These are phyloP conservation scores for Malassezia caprae DNA, from an alignment of 1,284 basidiomycete species.

Conservation along the genomic window DNA sequence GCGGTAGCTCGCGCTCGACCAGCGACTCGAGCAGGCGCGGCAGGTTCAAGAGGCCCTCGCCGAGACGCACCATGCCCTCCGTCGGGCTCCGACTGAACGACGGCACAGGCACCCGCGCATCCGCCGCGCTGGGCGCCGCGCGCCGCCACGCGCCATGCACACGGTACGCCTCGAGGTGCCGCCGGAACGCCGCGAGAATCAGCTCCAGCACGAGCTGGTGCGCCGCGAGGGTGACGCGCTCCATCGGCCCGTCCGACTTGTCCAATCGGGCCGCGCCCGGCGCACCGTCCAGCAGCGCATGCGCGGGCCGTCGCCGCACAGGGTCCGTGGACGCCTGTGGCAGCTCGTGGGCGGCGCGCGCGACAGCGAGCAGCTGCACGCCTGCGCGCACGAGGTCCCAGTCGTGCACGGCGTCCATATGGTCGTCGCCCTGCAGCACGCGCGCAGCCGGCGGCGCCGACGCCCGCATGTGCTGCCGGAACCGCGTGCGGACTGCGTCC, in stretches of 20 bases:
- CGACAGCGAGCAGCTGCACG: slow-evolving; percentile 2
- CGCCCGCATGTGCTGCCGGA: neutral
- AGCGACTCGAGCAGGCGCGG: slow-evolving; percentile 88
- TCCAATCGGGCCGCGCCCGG: neutral
- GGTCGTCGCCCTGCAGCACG: neutral
- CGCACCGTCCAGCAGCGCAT: neutral
- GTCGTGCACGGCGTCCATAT: slow-evolving; percentile 12
- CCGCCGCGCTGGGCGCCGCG: neutral
- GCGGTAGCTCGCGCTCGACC: slow-evolving; percentile 74
- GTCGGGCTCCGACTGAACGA: slow-evolving; percentile 86
- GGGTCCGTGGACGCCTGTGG: neutral
- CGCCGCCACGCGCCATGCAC: slow-evolving; percentile 4
- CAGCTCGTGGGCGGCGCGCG: neutral
- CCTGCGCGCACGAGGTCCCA: slow-evolving; percentile 15
- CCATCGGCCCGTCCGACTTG: neutral
- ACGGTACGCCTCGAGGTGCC: slow-evolving; percentile 11
- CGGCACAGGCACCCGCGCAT: slow-evolving; percentile 55
- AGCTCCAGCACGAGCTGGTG: slow-evolving; percentile 10
- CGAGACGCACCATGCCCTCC: slow-evolving; percentile 73
- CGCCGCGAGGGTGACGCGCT: neutral
- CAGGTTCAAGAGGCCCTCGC: slow-evolving; percentile 83
- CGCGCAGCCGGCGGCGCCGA: neutral
- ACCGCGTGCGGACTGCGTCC: slow-evolving; percentile 4
- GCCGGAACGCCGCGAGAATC: slow-evolving; percentile 6
- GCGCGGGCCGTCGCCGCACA: neutral